Evolutionary conservation across 768 basidiomycete genomes (phyloP), one percentile per base, ranked within the genome.

Genomic region (Nidula microcarpa): DNA sequence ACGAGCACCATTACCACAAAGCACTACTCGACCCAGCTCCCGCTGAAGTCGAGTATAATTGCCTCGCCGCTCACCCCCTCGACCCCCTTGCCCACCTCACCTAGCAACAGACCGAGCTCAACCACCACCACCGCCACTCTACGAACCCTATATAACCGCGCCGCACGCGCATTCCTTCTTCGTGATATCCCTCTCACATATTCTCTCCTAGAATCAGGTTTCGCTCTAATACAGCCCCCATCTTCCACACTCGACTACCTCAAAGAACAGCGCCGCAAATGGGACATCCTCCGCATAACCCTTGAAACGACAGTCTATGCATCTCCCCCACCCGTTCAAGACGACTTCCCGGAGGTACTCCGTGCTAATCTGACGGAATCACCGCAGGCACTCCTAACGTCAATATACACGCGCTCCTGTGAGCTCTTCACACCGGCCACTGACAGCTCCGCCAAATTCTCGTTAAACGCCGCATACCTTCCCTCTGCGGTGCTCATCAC

Each of bases 271-370:
- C 82, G 91, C 14, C 76, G 85, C 52, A 92, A 91, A 71, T 94
- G 91, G 91, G 91, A 94, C 61, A 83, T 94, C 52, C 82, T 94
- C 6, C 80, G 91, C 23, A 86, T 94, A 56, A 93, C 90, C 0
- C 77, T 91, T 51, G 90, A 93, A 64, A 82, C 85, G 1, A 89
- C 86, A 0, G 68, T 89, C 30, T 90, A 87, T 61, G 65, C 81
- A 11, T 77, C 86, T 0, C 80, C 82, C 1, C 79, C 83, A 16
- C 49, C 69, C 1, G 65, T 75, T 23, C 63, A 68, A 5, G 73
- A 74, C 3, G 58, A 61, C 7, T 66, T 88, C 11, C 87, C 88
- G 0, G 68, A 75, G 17, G 52, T 78, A 0, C 70, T 89, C 30
- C 77, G 78, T 33, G 72, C 76, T 8, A 73, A 79, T 43, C 70